Evolutionary conservation across 2,329 filamentous ascomycete genomes (phyloP).

Genomic region (Claviceps sp.): DNA sequence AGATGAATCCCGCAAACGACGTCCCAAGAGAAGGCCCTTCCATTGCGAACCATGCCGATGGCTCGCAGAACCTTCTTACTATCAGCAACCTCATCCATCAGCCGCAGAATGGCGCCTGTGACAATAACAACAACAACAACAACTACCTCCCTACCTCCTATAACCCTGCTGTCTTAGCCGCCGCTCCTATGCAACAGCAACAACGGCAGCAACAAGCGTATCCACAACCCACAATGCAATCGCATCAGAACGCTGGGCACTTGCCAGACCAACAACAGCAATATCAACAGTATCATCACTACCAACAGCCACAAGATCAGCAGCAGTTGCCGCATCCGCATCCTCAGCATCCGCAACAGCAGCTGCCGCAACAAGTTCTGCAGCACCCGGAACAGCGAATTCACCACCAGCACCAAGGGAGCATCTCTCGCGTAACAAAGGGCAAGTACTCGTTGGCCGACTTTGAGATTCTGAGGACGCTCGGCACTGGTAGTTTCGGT

Average conservation of each 20-base stretch:
- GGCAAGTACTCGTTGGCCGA: slow-evolving; percentile 92
- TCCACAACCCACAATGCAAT: slow-evolving; percentile 17
- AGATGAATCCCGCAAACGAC: slow-evolving; percentile 14
- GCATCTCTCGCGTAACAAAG: slow-evolving; percentile 59
- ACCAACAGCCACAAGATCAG: slow-evolving; percentile 14
- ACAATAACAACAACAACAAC: slow-evolving; percentile 5
- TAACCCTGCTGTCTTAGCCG: slow-evolving; percentile 14
- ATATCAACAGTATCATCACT: slow-evolving; percentile 11
- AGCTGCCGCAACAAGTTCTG: slow-evolving; percentile 6
- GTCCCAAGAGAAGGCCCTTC: slow-evolving; percentile 12
- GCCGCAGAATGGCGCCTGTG: slow-evolving; percentile 28
- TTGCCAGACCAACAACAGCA: slow-evolving; percentile 16
- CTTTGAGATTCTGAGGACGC: slow-evolving; percentile 78
- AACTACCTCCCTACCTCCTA: slow-evolving; percentile 14
- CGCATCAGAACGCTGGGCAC: slow-evolving; percentile 7
- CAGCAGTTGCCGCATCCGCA: slow-evolving; percentile 10
- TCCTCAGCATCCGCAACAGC: slow-evolving; percentile 10
- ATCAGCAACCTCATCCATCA: slow-evolving; percentile 73
- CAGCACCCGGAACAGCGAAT: slow-evolving; percentile 16
- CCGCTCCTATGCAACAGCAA: slow-evolving; percentile 23
- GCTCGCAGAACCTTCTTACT: slow-evolving; percentile 59
- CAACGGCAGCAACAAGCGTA: slow-evolving; percentile 23
- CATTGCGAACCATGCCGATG: slow-evolving; percentile 12
- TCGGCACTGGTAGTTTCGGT: slow-evolving; percentile 94
- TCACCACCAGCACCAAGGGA: slow-evolving; percentile 19